A percentile compares a stretch with the other conserved stretches of the same genome.
Evolutionary conservation across 495 filamentous ascomycete genomes (phyloP).

Genomic region (Corynascus novoguineensis): DNA sequence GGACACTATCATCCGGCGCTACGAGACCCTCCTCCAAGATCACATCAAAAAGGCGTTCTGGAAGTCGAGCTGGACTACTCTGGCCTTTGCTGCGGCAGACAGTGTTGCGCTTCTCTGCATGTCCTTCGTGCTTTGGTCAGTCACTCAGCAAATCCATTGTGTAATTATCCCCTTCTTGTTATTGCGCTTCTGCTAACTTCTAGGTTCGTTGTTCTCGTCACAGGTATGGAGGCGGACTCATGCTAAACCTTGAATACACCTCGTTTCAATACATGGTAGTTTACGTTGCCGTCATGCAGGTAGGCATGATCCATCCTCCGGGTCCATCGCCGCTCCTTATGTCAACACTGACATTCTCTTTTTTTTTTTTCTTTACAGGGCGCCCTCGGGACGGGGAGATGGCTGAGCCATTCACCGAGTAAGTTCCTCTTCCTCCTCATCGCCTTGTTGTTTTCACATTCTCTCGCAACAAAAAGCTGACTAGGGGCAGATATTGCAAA

Average conservation of each 20-base stretch:
- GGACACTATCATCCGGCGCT: conserved; percentile 44
- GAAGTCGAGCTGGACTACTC: conserved; percentile 46
- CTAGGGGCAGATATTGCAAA: conserved; percentile 48
- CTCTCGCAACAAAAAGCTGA: not conserved
- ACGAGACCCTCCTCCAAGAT: conserved; percentile 44
- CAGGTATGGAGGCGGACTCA: conserved; percentile 41
- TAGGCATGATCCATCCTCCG: conserved; percentile 17
- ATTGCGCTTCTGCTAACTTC: not conserved
- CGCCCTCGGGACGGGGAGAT: conserved; percentile 40
- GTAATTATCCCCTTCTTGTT: too few species aligned
- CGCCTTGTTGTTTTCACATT: too few species aligned
- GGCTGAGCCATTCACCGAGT: conserved; percentile 47
- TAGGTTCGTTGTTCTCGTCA: too few species aligned
- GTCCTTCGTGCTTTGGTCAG: conserved; percentile 56
- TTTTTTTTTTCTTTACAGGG: conserved; percentile 29
- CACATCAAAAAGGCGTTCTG: conserved; percentile 49
- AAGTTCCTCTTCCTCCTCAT: conserved; percentile 20
- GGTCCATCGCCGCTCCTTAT: not conserved
- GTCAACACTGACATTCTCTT: too few species aligned
- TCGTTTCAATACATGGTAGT: conserved; percentile 48
- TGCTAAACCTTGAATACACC: conserved; percentile 38
- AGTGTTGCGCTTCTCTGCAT: conserved; percentile 49
- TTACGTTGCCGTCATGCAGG: conserved; percentile 44
- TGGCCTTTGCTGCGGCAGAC: conserved; percentile 48
- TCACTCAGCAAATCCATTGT: not conserved